Evolutionary conservation across 805 yeast species (phyloP).

Genomic region (Saccharomyces mikatae): DNA sequence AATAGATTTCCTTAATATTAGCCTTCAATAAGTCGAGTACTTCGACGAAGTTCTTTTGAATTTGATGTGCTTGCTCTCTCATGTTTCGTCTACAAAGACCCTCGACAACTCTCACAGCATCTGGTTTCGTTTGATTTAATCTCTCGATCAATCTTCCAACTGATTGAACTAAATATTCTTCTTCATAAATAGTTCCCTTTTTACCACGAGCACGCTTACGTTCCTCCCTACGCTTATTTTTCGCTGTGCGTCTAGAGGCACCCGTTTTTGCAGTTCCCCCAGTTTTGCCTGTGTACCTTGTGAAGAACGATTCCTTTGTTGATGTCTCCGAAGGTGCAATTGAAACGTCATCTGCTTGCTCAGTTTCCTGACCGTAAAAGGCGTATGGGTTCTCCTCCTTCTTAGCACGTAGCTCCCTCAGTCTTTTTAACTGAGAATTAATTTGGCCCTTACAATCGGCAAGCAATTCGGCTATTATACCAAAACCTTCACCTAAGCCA

Average conservation of each 20-base stretch:
- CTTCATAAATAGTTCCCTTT: slow-evolving; percentile 96
- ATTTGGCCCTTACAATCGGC: slow-evolving; percentile 92
- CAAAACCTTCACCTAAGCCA: slow-evolving; percentile 80
- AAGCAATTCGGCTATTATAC: slow-evolving; percentile 72
- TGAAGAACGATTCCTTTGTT: slow-evolving; percentile 84
- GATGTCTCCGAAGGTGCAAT: slow-evolving; percentile 92
- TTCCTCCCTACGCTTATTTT: slow-evolving; percentile 90
- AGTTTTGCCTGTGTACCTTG: slow-evolving; percentile 94
- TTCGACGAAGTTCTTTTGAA: slow-evolving; percentile 60
- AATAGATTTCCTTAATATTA: slow-evolving; percentile 68
- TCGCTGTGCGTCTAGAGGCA: slow-evolving; percentile 84
- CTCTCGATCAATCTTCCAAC: slow-evolving; percentile 84
- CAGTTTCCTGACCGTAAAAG: slow-evolving; percentile 67
- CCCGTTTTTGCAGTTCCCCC: slow-evolving; percentile 95
- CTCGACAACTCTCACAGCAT: slow-evolving; percentile 65
- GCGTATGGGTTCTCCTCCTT: slow-evolving; percentile 79
- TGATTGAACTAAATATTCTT: slow-evolving; percentile 84
- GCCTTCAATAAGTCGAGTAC: slow-evolving; percentile 47
- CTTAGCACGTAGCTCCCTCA: slow-evolving; percentile 77
- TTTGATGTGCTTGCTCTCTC: slow-evolving; percentile 73
- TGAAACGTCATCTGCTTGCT: slow-evolving; percentile 87
- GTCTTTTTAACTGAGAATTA: slow-evolving; percentile 70
- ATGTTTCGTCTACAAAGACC: slow-evolving; percentile 64
- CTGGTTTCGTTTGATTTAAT: slow-evolving; percentile 62
- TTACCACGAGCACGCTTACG: slow-evolving; percentile 94